Evolutionary conservation across 441 rosid species (phyloP).

Genomic region (Pelargonium myrrhifolium): DNA sequence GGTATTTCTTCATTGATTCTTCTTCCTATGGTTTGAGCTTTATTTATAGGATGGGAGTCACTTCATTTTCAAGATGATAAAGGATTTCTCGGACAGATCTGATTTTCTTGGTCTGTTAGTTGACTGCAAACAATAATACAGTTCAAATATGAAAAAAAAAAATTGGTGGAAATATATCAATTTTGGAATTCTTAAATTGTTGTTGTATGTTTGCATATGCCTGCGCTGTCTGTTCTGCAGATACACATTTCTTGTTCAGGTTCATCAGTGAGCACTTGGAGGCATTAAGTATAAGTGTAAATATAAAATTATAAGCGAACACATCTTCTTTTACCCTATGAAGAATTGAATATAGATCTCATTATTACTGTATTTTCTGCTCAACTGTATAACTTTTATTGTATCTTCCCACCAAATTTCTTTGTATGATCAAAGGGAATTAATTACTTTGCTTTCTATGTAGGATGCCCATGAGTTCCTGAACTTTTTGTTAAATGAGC

Average conservation of each 20-base stretch:
- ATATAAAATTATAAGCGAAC: neutral
- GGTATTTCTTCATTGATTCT: neutral
- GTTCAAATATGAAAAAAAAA: neutral
- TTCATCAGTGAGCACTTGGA: neutral
- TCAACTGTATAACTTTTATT: no score
- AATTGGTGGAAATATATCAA: neutral
- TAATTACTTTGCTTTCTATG: conserved; percentile 5
- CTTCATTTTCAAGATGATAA: neutral
- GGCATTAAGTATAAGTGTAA: neutral
- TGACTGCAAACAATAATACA: neutral
- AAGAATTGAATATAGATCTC: neutral
- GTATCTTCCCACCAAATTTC: no score
- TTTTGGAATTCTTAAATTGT: neutral
- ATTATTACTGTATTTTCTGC: neutral
- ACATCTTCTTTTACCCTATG: neutral
- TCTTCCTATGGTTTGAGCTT: neutral
- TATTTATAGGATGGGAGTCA: neutral
- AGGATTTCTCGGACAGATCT: neutral
- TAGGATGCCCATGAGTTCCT: conserved; percentile 96
- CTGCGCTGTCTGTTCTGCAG: no score
- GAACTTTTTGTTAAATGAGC: conserved; percentile 86
- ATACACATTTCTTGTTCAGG: neutral
- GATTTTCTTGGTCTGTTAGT: neutral
- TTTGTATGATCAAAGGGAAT: no score
- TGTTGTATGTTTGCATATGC: neutral